Conservation (phyloP, 1,139 yeast species). For the Saccharomyces hybrid region DNA sequence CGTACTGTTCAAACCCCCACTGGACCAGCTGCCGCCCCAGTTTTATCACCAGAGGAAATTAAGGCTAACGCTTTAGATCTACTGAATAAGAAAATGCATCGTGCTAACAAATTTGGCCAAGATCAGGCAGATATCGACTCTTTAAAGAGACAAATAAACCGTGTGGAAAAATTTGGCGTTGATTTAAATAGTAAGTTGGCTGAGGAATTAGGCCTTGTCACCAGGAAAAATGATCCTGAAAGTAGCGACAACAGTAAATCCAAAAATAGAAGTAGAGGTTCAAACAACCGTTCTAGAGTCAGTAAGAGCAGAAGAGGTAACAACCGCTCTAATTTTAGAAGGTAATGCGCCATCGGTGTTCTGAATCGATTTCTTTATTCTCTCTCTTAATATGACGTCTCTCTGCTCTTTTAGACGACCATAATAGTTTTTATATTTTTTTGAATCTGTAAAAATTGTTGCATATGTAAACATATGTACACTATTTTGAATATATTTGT, state of each 20-base stretch:
- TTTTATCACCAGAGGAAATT: slow-evolving; percentile 57
- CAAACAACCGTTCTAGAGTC: slow-evolving; percentile 3
- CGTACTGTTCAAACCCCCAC: neutral
- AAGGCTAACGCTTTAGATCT: slow-evolving; percentile 62
- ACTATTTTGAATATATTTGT: neutral
- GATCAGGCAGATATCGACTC: slow-evolving; percentile 40
- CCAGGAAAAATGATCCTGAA: slow-evolving; percentile 9
- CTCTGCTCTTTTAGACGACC: neutral
- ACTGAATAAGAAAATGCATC: slow-evolving; percentile 55
- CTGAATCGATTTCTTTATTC: neutral
- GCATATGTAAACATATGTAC: neutral
- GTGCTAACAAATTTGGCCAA: slow-evolving; percentile 74
- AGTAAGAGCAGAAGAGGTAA: slow-evolving; percentile 4
- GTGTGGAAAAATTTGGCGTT: slow-evolving; percentile 82
- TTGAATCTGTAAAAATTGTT: neutral
- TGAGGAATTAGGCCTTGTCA: slow-evolving; percentile 50
- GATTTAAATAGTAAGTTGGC: slow-evolving; percentile 62
- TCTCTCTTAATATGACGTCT: neutral
- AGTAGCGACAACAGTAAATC: slow-evolving; percentile 5
- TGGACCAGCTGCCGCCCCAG: slow-evolving; percentile 10
- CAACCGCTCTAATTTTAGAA: neutral
- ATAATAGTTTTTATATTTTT: neutral
- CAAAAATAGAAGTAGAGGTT: slow-evolving; percentile 5
- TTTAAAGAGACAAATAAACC: slow-evolving; percentile 51
- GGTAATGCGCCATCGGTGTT: neutral